Base-by-base conservation (phyloP, 805 yeast genomes). In the Pichia cephalocereana region DNA sequence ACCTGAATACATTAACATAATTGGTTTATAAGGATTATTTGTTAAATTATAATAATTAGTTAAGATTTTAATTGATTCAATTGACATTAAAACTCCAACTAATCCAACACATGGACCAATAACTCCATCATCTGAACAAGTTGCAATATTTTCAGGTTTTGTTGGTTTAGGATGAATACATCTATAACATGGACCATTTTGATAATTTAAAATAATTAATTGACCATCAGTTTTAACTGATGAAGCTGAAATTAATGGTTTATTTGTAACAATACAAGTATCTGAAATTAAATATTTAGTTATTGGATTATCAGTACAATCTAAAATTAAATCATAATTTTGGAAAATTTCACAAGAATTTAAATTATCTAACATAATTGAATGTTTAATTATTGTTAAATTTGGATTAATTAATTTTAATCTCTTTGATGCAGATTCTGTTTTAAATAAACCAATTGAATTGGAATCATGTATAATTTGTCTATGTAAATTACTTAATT, bases 71-170 rank as follows among this genome's bases (percentile, higher is more conserved):
- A 95, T 73, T 0, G 95, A 74, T 58, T 93, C 99, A 19, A 84
- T 66, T 0, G 96, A 95, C 85, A 93, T 91, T 72, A 86, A 73
- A 0, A 80, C 71, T 10, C 99, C 99, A 61, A 91, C 79, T 1
- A 88, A 57, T 0, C 99, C 99, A 47, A 93, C 95, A n/a, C 90
- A 93, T 0, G 98, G 96, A 0, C 99, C 99, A 27, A 93, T 64
- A 0, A 91, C 95, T 6, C 97, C 97, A 3, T 96, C 95, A 64
- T 89, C 98, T 14, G 86, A 78, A 58, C 99, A 93, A 0, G 95
- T 76, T 0, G 88, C 77, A 1, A 90, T 88, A 2, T 85, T 72
- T 50, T 79, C 82, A 1, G 96, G 86, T 1, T 90, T 80, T 0
- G 99, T 97, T 0, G 98, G 96, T 8, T 69, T 69, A 0, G 99